phyloP scores from a whole-genome alignment of 2,329 filamentous ascomycete species.

The Scedosporium minutisporum region DNA sequence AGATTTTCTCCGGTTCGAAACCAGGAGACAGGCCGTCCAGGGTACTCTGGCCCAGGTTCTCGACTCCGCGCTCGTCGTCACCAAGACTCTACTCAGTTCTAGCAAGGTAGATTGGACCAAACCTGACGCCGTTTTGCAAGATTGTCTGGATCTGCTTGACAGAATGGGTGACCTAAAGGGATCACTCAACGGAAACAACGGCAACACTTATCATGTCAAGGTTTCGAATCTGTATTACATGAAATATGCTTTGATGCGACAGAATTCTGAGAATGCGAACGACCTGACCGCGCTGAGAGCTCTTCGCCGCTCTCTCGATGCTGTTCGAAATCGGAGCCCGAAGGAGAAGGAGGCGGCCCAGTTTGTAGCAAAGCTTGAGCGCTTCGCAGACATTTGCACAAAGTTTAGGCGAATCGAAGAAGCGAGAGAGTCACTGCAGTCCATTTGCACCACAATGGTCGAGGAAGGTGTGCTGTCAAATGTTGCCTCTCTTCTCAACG shows the following conservation, averaged over 20 bases:
- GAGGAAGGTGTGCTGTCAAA: slow-evolving; percentile 45
- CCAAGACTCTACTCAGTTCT: slow-evolving; percentile 42
- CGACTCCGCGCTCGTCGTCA: slow-evolving; percentile 49
- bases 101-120: slow-evolving; percentile 40
- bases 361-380: slow-evolving; percentile 54
- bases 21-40: slow-evolving; percentile 42
- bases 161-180: slow-evolving; percentile 33
- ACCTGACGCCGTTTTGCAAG: slow-evolving; percentile 47
- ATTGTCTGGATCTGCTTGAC: slow-evolving; percentile 44
- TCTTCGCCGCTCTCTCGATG: slow-evolving; percentile 54
- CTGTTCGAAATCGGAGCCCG: slow-evolving; percentile 43
- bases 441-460: slow-evolving; percentile 53
- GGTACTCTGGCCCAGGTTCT: slow-evolving; percentile 46
- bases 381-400: slow-evolving; percentile 53
- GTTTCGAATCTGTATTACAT: slow-evolving; percentile 65
- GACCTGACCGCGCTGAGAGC: slow-evolving; percentile 40
- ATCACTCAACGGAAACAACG: slow-evolving; percentile 17
- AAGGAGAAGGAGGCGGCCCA: slow-evolving; percentile 50
- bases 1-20: slow-evolving; percentile 50
- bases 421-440: slow-evolving; percentile 46
- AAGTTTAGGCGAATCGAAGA: slow-evolving; percentile 42
- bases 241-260: slow-evolving; percentile 44
- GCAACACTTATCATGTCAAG: slow-evolving; percentile 47
- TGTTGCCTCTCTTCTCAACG: slow-evolving; percentile 40
- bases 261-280: slow-evolving; percentile 29